Percentiles rank a stretch among this genome's conserved stretches.
These are phyloP conservation scores for Bipolaris cookei DNA, from an alignment of 2,329 filamentous ascomycete species.

Conservation along the genomic window DNA sequence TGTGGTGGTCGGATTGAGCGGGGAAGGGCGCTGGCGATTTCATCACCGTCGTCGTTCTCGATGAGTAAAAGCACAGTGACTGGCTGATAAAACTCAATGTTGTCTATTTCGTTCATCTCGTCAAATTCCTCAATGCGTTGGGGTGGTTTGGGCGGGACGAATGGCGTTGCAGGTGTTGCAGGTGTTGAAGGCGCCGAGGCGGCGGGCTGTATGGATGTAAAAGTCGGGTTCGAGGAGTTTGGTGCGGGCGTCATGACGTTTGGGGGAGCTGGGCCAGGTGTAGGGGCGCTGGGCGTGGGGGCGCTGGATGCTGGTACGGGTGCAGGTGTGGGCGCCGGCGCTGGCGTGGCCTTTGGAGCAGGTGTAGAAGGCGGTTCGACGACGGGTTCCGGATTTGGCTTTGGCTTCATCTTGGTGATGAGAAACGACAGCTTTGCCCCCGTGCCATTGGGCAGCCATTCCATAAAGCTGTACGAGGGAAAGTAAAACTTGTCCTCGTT, in stretches of 20 bases:
- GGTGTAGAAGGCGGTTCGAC: constrained; percentile 39
- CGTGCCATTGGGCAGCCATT: constrained; percentile 66
- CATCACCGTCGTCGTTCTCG: constrained; percentile 59
- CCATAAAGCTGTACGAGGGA: constrained; percentile 77
- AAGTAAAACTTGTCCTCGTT: constrained; percentile 77
- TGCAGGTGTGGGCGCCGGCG: background rate
- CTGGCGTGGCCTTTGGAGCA: constrained; percentile 22
- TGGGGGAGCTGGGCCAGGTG: constrained; percentile 10
- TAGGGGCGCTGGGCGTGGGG: background rate
- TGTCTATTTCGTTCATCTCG: constrained; percentile 54
- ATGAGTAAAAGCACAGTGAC: constrained; percentile 68
- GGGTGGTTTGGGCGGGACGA: constrained; percentile 37
- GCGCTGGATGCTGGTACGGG: constrained; percentile 3
- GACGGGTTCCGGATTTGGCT: constrained; percentile 50
- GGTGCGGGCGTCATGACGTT: constrained; percentile 6
- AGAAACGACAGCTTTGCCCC: constrained; percentile 77
- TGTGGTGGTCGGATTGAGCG: constrained; percentile 59
- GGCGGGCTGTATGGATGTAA: constrained; percentile 23
- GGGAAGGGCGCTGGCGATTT: constrained; percentile 54
- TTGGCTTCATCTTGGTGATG: constrained; percentile 69
- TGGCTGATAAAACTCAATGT: constrained; percentile 68
- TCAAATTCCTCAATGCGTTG: constrained; percentile 47
- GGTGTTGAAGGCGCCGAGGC: constrained; percentile 13
- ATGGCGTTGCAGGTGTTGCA: constrained; percentile 13
- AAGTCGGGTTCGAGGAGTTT: constrained; percentile 12